These are phyloP conservation scores for Withania somnifera DNA, from an alignment of 305 asterid species.

Conservation along the genomic window DNA sequence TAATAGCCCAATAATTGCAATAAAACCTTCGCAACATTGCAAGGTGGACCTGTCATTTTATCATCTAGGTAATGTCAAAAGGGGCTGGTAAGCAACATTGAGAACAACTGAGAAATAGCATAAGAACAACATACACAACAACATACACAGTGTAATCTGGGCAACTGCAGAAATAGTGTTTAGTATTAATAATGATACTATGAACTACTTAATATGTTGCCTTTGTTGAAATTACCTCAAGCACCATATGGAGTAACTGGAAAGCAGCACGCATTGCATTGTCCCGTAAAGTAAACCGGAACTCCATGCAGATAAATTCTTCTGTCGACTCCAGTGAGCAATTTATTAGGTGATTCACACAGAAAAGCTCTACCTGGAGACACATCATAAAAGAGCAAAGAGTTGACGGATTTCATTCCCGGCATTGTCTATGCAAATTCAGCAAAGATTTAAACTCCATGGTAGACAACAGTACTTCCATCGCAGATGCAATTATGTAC, in stretches of 20 bases:
- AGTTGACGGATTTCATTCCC: background rate
- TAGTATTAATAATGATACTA: background rate
- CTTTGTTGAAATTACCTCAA: slow-evolving; percentile 51
- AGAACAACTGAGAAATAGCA: too few species aligned
- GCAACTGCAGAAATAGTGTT: background rate
- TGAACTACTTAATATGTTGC: background rate
- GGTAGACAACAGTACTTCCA: too few species aligned
- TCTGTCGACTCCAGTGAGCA: slow-evolving; percentile 99
- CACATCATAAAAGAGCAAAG: slow-evolving; percentile 2
- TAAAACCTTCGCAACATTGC: background rate
- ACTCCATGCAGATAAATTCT: slow-evolving; percentile 98
- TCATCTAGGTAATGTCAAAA: background rate
- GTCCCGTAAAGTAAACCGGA: slow-evolving; percentile 89
- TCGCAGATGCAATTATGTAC: too few species aligned
- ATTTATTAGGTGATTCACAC: slow-evolving; percentile 91
- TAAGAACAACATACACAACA: too few species aligned
- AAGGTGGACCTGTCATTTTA: background rate
- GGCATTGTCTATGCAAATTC: background rate
- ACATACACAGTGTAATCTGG: too few species aligned
- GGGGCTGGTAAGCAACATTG: background rate
- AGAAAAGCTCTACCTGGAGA: slow-evolving; percentile 91
- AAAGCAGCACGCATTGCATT: slow-evolving; percentile 98
- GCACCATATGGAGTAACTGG: slow-evolving; percentile 99
- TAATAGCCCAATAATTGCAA: background rate
- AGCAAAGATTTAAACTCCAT: too few species aligned